phyloP scores from a whole-genome alignment of 768 basidiomycete genomes.

The Mycena galopus region DNA sequence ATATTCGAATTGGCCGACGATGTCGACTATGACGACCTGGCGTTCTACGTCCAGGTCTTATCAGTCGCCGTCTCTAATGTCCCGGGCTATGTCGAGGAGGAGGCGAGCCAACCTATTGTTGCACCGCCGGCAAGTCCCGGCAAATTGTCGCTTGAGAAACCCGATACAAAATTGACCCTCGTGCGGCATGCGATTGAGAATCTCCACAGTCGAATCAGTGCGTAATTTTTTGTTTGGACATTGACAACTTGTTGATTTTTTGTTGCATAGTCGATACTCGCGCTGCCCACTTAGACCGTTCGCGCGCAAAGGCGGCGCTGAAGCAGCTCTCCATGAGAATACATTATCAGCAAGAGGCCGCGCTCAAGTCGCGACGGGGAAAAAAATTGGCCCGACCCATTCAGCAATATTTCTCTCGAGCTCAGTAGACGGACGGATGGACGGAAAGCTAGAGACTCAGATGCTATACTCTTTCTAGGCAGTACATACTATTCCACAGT shows the following conservation, averaged over 20 bases:
- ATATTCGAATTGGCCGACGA: constrained; percentile 68
- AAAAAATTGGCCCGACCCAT: constrained; percentile 28
- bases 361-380: constrained; percentile 16
- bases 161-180: constrained; percentile 20
- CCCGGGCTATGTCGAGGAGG: constrained; percentile 66
- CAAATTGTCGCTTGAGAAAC: constrained; percentile 29
- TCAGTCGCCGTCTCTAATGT: constrained; percentile 70
- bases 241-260: background rate
- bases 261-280: constrained; percentile 76
- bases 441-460: background rate
- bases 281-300: constrained; percentile 82
- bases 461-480: constrained; percentile 3
- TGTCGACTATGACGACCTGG: constrained; percentile 74
- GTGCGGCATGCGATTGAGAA: constrained; percentile 29
- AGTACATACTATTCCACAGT: constrained; percentile 18
- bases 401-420: constrained; percentile 38
- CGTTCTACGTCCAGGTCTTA: constrained; percentile 69
- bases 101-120: constrained; percentile 45
- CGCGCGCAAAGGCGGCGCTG: constrained; percentile 76
- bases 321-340: constrained; percentile 75
- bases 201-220: constrained; percentile 35
- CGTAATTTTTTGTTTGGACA: background rate
- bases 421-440: background rate
- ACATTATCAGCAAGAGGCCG: constrained; percentile 63
- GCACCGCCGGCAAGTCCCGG: constrained; percentile 31